Conservation (phyloP, 2,329 filamentous ascomycete genomes). For the Biscogniauxia mediterranea region DNA sequence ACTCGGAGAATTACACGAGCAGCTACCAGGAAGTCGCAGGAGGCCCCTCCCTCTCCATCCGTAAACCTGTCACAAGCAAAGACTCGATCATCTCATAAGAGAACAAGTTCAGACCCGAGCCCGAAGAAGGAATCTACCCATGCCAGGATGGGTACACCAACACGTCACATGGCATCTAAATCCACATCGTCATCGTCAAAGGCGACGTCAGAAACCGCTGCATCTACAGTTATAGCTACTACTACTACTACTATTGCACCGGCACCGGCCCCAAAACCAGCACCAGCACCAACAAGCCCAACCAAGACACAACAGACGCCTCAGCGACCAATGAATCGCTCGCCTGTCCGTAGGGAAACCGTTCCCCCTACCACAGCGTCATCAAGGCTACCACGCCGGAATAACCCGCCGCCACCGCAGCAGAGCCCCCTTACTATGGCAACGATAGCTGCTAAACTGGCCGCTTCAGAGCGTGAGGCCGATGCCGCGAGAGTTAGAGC, state of each 20-base stretch:
- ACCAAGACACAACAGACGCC: neutral
- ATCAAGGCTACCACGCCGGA: slow-evolving; percentile 34
- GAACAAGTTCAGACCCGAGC: neutral
- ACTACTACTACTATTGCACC: neutral
- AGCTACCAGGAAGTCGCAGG: neutral
- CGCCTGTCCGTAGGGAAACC: neutral
- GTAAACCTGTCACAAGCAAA: neutral
- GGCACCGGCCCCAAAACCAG: neutral
- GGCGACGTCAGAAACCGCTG: neutral
- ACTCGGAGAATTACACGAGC: neutral
- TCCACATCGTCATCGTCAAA: neutral
- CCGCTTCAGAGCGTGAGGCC: slow-evolving; percentile 61
- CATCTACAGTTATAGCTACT: neutral
- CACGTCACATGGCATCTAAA: neutral
- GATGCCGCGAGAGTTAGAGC: slow-evolving; percentile 62
- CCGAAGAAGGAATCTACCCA: neutral
- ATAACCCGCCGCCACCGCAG: slow-evolving; percentile 37
- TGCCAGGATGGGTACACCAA: neutral
- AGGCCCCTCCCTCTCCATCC: neutral
- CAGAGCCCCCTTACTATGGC: slow-evolving; percentile 61
- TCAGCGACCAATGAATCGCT: neutral
- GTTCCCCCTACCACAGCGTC: slow-evolving; percentile 18
- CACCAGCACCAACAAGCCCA: neutral
- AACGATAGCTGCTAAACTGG: slow-evolving; percentile 61
- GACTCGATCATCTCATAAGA: neutral